Evolutionary conservation across 345 rosid genomes (phyloP), one percentile per base, ranked within the genome.

Genomic region (Rhizophora mangle): DNA sequence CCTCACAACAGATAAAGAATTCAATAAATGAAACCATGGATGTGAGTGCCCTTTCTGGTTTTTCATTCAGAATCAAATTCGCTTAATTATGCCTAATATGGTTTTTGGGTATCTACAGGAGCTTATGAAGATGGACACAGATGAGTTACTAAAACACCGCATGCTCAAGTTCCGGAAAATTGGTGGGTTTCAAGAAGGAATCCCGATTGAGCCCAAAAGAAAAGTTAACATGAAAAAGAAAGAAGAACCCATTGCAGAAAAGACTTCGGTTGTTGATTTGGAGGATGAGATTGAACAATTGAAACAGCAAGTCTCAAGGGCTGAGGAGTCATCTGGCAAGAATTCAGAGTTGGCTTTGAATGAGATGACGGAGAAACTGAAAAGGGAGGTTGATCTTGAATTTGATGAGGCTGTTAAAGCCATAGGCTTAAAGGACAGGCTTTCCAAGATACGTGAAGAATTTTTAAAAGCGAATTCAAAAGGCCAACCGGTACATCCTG

Each of bases 1-100:
- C 98, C 57, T 90, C 98, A 39, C 89, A 85, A 72, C 91, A 84
- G 82, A 93, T 93, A 75, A 93, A 90, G 86, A 78, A 74, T 58
- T 92, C 92, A 58, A 85, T 93, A 77, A 87, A 84, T 64, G 90
- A 88, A 78, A 8, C 85, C 76, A 91, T 89, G 97, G 79, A 81
- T 64, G 98, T 94, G 79, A 68, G 98, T 81, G 56, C 70, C 61
- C 37, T 74, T 64, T 19, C n/a, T 56, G 8, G 36, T 71, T 65
- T 62, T 75, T 74, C 43, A 57, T 67, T 39, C 29, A 66, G 54
- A 61, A 59, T 43, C 55, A 68, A 34, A 52, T 31, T 37, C 61
- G 11, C 61, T 32, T 22, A 55, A 51, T 63, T 56, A 54, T 61
- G 53, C 69, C 64, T 72, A 55, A 71, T 29, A 51, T 37, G 55